Percentiles rank a stretch among this genome's conserved stretches.
Evolutionary conservation across 441 rosid genomes (phyloP).

Genomic region (Populus hybrid): DNA sequence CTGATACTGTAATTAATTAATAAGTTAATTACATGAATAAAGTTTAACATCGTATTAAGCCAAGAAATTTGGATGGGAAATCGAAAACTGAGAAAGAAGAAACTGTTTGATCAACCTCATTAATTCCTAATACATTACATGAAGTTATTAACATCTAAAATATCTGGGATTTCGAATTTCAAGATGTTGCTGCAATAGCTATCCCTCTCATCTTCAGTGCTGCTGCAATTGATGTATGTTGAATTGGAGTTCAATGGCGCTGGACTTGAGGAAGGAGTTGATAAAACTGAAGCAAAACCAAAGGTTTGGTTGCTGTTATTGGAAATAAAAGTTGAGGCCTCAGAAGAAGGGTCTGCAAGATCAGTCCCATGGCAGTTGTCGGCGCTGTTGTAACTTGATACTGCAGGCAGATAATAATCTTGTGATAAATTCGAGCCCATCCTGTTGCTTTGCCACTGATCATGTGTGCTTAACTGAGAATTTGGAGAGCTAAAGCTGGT

Average conservation of each 20-base stretch:
- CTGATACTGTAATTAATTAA: neutral
- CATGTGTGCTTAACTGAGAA: slow-evolving; percentile 11
- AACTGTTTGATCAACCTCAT: neutral
- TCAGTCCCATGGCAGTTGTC: slow-evolving; percentile 16
- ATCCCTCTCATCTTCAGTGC: slow-evolving; percentile 72
- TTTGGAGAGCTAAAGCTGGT: slow-evolving; percentile 17
- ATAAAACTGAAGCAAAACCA: slow-evolving; percentile 48
- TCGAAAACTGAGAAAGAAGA: neutral
- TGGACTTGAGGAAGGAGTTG: slow-evolving; percentile 67
- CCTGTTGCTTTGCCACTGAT: slow-evolving; percentile 25
- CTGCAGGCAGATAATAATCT: slow-evolving; percentile 27
- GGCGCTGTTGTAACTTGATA: slow-evolving; percentile 12
- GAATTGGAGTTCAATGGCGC: slow-evolving; percentile 61
- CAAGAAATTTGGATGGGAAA: neutral
- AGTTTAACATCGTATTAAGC: neutral
- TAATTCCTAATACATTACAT: slow-evolving; percentile 21
- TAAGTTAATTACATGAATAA: too few species aligned
- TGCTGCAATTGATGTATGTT: slow-evolving; percentile 46
- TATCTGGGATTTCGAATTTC: slow-evolving; percentile 53
- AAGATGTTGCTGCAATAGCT: slow-evolving; percentile 60
- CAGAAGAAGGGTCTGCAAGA: slow-evolving; percentile 30
- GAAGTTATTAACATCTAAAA: slow-evolving; percentile 46
- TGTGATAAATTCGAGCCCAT: slow-evolving; percentile 23
- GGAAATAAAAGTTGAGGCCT: slow-evolving; percentile 30
- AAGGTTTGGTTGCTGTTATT: slow-evolving; percentile 35